Conservation (phyloP, 23 red algal genomes). For the Cyanidioschyzon merolae region DNA sequence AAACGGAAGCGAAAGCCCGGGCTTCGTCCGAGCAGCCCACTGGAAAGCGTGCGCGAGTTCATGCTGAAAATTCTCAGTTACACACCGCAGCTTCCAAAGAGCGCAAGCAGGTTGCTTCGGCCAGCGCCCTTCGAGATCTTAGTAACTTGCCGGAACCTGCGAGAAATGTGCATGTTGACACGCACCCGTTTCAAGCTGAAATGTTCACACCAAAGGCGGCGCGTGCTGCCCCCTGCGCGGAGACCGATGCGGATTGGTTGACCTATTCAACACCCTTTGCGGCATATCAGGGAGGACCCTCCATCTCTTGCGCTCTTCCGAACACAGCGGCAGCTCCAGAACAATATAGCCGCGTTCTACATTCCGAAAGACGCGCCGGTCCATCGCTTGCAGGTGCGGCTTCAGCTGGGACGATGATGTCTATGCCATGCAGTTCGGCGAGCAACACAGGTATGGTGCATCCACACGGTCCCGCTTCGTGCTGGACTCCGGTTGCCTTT, state of each 20-base stretch:
- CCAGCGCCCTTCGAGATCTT: not conserved
- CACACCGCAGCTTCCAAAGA: not conserved
- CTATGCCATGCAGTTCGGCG: not conserved
- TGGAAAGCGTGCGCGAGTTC: not conserved
- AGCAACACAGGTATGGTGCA: not conserved
- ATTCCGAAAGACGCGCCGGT: not conserved
- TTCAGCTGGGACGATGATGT: not conserved
- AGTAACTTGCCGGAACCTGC: not conserved
- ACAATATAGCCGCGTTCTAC: not conserved
- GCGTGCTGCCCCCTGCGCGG: not conserved
- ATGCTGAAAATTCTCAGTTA: not conserved
- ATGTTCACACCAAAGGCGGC: not conserved
- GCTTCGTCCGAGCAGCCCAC: not conserved
- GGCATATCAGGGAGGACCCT: not conserved
- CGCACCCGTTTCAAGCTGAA: not conserved
- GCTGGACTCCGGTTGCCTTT: not conserved
- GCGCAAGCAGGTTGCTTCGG: not conserved
- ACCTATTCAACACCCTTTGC: not conserved
- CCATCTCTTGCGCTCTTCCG: too few relatives aligned
- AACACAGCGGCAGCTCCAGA: not conserved
- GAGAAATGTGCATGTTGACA: not conserved
- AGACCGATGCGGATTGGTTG: not conserved
- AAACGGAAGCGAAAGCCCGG: not conserved
- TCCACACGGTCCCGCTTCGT: not conserved
- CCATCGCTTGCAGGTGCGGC: not conserved